phyloP scores from a whole-genome alignment of 305 asterid species.

The Andrographis paniculata region DNA sequence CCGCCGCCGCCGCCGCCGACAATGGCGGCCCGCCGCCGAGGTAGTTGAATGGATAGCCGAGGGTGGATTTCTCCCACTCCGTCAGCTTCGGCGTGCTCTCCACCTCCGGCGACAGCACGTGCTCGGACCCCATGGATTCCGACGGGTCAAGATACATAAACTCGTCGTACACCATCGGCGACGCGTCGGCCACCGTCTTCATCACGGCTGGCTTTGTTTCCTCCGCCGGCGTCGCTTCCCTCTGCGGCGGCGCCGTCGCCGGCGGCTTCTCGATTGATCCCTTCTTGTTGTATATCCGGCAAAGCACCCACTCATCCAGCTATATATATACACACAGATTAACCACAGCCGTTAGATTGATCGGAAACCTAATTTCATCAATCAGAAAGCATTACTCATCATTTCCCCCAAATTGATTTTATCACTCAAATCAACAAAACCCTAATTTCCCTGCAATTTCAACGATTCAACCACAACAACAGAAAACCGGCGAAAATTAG shows the following conservation, averaged over 20 bases:
- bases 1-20: no score
- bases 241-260: conserved; percentile 18
- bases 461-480: no score
- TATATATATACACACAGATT: conserved; percentile 19
- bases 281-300: conserved; percentile 90
- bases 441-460: no score
- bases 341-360: conserved; percentile 23
- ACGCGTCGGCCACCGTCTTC: conserved; percentile 24
- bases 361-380: no score
- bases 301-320: conserved; percentile 95
- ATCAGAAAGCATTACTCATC: no score
- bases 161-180: conserved; percentile 44
- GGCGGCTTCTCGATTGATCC: conserved; percentile 44
- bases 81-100: conserved; percentile 65
- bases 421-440: no score
- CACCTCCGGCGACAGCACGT: conserved; percentile 82
- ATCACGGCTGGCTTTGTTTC: conserved; percentile 56
- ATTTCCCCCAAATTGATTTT: no score
- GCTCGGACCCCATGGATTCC: conserved; percentile 70
- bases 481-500: no score
- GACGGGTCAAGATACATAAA: conserved; percentile 47
- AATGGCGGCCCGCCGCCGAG: no score
- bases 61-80: conserved; percentile 53
- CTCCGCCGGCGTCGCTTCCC: conserved; percentile 36
- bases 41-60: conserved; percentile 15